Conservation (phyloP, 148 eudicot species). For the Nyssa sinensis region DNA sequence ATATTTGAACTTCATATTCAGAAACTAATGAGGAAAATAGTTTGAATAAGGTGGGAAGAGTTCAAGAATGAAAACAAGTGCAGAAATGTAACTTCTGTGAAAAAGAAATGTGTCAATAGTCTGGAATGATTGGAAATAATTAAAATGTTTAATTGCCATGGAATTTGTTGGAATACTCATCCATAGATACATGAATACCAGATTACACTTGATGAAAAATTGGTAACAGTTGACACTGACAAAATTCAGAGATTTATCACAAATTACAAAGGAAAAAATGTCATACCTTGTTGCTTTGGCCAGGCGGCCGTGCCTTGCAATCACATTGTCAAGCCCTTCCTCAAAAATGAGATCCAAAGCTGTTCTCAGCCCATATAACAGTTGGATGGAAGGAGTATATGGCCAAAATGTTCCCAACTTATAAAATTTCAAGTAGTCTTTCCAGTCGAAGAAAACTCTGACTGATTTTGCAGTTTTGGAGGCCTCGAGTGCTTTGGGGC, state of each 20-base stretch:
- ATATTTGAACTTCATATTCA: neutral
- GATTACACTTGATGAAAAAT: neutral
- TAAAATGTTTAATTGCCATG: too few species aligned
- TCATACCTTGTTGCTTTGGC: constrained; percentile 84
- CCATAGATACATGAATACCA: neutral
- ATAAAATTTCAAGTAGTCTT: constrained; percentile 91
- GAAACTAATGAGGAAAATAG: neutral
- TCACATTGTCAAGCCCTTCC: constrained; percentile 98
- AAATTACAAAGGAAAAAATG: neutral
- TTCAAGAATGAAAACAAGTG: neutral
- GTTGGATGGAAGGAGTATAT: constrained; percentile 97
- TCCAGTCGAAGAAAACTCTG: constrained; percentile 96
- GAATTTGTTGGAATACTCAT: neutral
- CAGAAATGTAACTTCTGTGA: neutral
- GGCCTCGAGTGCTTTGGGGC: constrained; percentile 92
- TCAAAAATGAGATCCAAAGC: constrained; percentile 90
- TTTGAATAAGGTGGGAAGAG: too few species aligned
- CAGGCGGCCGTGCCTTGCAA: constrained; percentile 84
- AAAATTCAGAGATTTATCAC: neutral
- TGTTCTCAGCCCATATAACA: constrained; percentile 83
- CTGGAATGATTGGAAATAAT: neutral
- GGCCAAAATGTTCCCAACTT: constrained; percentile 95
- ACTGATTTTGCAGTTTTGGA: constrained; percentile 81
- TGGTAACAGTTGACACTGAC: neutral
- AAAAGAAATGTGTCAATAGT: neutral